Evolutionary conservation across 352 stramenopile genomes (phyloP).

Genomic region (Aphanomyces astaci): DNA sequence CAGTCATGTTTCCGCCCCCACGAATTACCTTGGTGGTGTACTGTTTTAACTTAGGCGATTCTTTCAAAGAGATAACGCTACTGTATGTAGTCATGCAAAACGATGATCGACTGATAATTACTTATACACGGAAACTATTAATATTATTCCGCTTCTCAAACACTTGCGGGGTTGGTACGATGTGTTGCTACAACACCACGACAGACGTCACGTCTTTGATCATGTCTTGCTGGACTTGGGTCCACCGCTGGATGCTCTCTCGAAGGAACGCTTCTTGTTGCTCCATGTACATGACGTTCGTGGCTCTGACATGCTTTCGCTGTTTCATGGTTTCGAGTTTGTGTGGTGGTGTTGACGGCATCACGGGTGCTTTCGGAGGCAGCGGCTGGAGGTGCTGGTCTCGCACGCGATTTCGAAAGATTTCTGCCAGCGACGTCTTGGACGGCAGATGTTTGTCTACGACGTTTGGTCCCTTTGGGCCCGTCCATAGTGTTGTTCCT

Average conservation of each 20-base stretch:
- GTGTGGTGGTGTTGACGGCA: not conserved
- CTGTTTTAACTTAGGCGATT: no score
- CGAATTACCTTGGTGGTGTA: no score
- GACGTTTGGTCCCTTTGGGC: no score
- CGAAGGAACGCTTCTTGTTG: conserved; percentile 12
- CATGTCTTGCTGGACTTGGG: not conserved
- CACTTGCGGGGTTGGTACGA: not conserved
- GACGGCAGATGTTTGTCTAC: not conserved
- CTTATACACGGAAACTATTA: no score
- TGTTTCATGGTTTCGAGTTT: not conserved
- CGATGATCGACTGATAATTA: no score
- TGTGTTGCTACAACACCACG: not conserved
- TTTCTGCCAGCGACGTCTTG: conserved; percentile 9
- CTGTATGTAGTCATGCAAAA: no score
- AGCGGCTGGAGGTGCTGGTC: conserved; percentile 2
- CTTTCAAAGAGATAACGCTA: no score
- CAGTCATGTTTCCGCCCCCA: no score
- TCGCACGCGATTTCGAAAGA: conserved; percentile 16
- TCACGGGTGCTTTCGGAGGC: not conserved
- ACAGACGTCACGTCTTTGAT: conserved; percentile 17
- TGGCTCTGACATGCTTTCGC: not conserved
- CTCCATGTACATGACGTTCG: conserved; percentile 2
- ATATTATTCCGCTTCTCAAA: not conserved
- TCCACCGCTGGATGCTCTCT: conserved; percentile 18
- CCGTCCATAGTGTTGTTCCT: not conserved